Evolutionary conservation across 805 yeast genomes (phyloP).

Genomic region (Kurtzmaniella fragi): DNA sequence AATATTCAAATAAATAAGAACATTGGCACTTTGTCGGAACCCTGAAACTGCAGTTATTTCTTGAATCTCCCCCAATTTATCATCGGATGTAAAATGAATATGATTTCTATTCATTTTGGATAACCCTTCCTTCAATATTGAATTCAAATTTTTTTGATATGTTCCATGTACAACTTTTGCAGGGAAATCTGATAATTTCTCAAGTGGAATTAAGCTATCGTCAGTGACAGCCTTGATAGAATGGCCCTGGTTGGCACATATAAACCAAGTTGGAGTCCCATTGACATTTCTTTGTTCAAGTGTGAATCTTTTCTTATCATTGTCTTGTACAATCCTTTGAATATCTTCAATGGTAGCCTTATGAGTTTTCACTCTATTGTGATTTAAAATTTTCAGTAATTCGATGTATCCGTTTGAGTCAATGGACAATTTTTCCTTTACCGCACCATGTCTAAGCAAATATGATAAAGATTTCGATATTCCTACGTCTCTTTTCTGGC

Average conservation of each 20-base stretch:
- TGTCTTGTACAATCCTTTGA: conserved; percentile 51
- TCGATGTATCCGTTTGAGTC: conserved; percentile 64
- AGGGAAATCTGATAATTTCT: conserved; percentile 41
- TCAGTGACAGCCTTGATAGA: conserved; percentile 48
- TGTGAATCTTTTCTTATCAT: conserved; percentile 69
- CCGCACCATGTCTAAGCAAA: conserved; percentile 83
- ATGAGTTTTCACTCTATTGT: conserved; percentile 54
- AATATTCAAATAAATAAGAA: conserved; percentile 60
- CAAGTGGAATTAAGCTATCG: conserved; percentile 21
- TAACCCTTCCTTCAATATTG: conserved; percentile 52
- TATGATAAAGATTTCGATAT: conserved; percentile 75
- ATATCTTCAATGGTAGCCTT: conserved; percentile 56
- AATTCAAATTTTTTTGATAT: conserved; percentile 37
- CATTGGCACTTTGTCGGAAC: conserved; percentile 53
- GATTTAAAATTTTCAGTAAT: conserved; percentile 47
- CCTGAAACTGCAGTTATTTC: conserved; percentile 55
- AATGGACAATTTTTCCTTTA: conserved; percentile 58
- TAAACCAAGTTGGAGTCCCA: conserved; percentile 6
- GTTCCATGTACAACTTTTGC: conserved; percentile 77
- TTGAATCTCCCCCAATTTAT: conserved; percentile 7
- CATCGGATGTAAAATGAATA: conserved; percentile 73
- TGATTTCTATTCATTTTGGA: conserved; percentile 74
- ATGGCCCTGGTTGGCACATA: conserved; percentile 97
- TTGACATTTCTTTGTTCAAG: conserved; percentile 30
- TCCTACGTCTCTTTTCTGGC: conserved; percentile 36